These are phyloP conservation scores for Ophiostoma tasmaniense DNA, from an alignment of 2,329 filamentous ascomycete genomes.

Conservation along the genomic window DNA sequence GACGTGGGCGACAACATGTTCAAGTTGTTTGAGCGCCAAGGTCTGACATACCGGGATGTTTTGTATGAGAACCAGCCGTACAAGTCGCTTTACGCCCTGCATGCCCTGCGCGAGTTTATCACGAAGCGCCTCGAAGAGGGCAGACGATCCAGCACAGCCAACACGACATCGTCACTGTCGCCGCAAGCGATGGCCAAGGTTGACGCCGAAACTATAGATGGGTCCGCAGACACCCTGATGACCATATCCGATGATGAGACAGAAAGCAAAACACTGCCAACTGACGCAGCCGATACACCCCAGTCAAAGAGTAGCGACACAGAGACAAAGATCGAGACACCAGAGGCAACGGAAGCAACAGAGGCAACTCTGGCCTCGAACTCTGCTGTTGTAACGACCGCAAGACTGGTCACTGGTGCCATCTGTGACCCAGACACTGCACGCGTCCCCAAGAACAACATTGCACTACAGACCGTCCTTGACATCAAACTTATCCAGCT, in stretches of 20 bases:
- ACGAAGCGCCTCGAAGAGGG: conserved; percentile 26
- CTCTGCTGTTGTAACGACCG: neutral
- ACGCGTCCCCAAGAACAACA: conserved; percentile 32
- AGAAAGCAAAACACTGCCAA: neutral
- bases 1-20: conserved; percentile 58
- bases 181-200: neutral
- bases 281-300: neutral
- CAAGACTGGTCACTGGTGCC: conserved; percentile 37
- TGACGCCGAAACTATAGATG: neutral
- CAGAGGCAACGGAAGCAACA: neutral
- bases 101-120: conserved; percentile 58
- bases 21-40: conserved; percentile 46
- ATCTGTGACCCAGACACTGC: conserved; percentile 50
- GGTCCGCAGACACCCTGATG: neutral
- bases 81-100: conserved; percentile 64
- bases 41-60: conserved; percentile 48
- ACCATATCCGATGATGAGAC: neutral
- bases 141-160: conserved; percentile 15
- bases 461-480: conserved; percentile 40
- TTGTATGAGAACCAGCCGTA: conserved; percentile 63
- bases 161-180: conserved; percentile 10
- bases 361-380: neutral
- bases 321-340: neutral
- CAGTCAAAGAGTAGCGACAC: neutral
- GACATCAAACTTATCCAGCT: conserved; percentile 48